A percentile compares a stretch with the other conserved stretches of the same genome.
Conservation (phyloP, 2,329 filamentous ascomycete species). For the Exophiala sideris region DNA sequence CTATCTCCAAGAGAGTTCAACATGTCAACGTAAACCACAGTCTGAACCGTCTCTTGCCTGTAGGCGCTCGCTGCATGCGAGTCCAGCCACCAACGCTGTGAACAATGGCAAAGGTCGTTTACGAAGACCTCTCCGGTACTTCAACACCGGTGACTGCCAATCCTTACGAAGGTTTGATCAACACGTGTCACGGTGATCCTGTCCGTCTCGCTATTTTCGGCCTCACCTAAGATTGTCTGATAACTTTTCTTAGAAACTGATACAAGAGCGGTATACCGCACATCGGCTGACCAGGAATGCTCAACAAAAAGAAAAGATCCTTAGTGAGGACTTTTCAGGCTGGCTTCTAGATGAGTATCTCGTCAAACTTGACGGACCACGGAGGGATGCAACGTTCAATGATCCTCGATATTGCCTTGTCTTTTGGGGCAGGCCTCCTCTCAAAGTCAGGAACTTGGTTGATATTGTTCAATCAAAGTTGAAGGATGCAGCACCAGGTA, state of each 20-base stretch:
- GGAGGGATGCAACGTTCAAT: constrained; percentile 63
- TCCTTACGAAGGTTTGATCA: constrained; percentile 72
- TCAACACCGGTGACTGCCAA: constrained; percentile 52
- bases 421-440: constrained; percentile 81
- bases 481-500: constrained; percentile 65
- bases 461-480: constrained; percentile 66
- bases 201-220: constrained; percentile 44
- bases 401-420: constrained; percentile 81
- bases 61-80: too few relatives aligned
- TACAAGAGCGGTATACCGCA: constrained; percentile 68
- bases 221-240: constrained; percentile 7
- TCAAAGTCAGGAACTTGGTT: constrained; percentile 66
- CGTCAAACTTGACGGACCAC: constrained; percentile 62
- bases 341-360: constrained; percentile 75
- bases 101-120: constrained; percentile 31
- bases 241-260: constrained; percentile 51
- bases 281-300: constrained; percentile 74
- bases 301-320: constrained; percentile 71
- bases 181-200: constrained; percentile 62
- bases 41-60: too few relatives aligned
- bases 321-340: constrained; percentile 61
- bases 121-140: constrained; percentile 37
- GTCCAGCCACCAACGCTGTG: not conserved
- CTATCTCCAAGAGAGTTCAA: too few relatives aligned
- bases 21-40: too few relatives aligned